These are phyloP conservation scores for Neofusicoccum sp. DNA, from an alignment of 2,329 filamentous ascomycete species.

Conservation along the genomic window DNA sequence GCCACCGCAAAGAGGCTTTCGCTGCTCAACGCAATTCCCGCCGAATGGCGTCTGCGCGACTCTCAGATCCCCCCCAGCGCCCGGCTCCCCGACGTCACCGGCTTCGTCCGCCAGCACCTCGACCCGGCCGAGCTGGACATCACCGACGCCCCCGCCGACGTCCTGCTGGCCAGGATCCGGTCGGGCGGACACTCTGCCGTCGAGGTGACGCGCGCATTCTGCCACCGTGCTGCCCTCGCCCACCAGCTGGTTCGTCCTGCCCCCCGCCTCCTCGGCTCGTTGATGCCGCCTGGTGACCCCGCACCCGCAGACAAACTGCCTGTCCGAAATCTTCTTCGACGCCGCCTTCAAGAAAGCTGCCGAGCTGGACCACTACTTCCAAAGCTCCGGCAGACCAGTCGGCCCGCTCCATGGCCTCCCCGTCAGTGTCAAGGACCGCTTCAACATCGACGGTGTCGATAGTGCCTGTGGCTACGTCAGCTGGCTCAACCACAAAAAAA, in stretches of 20 bases:
- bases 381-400: slow-evolving; percentile 25
- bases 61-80: not conserved
- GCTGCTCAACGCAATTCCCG: not conserved
- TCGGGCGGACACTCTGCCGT: not conserved
- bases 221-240: not conserved
- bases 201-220: not conserved
- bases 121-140: not conserved
- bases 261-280: not conserved
- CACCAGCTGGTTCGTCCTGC: not conserved
- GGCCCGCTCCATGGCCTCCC: slow-evolving; percentile 40
- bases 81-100: not conserved
- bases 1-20: not conserved
- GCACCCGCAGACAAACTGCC: slow-evolving; percentile 19
- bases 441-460: slow-evolving; percentile 42
- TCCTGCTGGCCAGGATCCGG: not conserved
- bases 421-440: slow-evolving; percentile 41
- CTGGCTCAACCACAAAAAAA: slow-evolving; percentile 25
- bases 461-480: slow-evolving; percentile 54
- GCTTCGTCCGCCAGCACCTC: not conserved
- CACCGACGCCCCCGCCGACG: not conserved
- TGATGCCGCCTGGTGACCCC: not conserved
- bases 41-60: not conserved
- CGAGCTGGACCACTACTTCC: slow-evolving; percentile 22
- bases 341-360: slow-evolving; percentile 33
- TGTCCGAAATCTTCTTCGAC: slow-evolving; percentile 40